These are phyloP conservation scores for Dissophora ornata DNA, from an alignment of 192 early-diverging fungal genomes.

Conservation along the genomic window DNA sequence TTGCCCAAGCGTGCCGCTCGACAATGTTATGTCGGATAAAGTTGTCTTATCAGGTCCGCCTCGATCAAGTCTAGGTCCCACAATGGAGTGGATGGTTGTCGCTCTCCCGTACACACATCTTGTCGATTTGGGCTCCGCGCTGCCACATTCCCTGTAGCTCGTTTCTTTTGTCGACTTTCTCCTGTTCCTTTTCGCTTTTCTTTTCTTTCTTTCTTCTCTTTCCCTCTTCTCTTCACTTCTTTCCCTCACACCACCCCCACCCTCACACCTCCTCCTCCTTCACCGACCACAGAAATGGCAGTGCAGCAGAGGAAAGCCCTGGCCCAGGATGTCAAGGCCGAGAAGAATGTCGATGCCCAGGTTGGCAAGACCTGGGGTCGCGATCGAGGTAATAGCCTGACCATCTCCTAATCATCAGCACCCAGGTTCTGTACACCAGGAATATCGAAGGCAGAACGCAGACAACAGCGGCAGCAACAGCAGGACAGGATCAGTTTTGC, in stretches of 20 bases:
- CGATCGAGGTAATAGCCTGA: slow-evolving; percentile 66
- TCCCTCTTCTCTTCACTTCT: background rate
- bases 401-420: background rate
- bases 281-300: slow-evolving; percentile 44
- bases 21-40: background rate
- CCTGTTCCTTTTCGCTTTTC: slow-evolving; percentile 1
- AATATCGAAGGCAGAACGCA: no score
- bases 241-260: background rate
- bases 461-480: background rate
- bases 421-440: background rate
- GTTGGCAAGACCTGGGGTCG: slow-evolving; percentile 81
- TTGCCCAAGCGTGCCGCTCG: no score
- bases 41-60: background rate
- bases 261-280: background rate
- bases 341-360: slow-evolving; percentile 59
- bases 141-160: no score
- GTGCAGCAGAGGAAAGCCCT: slow-evolving; percentile 44
- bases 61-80: no score
- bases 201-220: background rate
- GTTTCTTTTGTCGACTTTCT: background rate
- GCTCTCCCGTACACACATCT: no score
- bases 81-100: no score
- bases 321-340: slow-evolving; percentile 18
- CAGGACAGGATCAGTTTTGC: background rate
- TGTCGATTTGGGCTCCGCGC: no score